Percentiles rank a stretch among this genome's conserved stretches.
Evolutionary conservation across 164 flowering plant genomes (phyloP).

Genomic region (Aristolochia californica): DNA sequence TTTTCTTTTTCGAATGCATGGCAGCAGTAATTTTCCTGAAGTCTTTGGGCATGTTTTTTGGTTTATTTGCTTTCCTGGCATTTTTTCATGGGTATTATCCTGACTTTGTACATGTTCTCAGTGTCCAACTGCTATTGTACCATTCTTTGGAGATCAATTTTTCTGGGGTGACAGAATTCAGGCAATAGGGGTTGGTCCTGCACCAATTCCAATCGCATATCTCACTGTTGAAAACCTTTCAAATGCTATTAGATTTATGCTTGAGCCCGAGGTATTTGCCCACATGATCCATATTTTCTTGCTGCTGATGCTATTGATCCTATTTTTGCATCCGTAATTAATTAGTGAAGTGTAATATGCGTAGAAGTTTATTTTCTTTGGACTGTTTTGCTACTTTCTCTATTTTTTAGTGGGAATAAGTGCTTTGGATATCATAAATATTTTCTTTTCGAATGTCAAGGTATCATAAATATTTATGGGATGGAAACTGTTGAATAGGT

Average conservation of each 20-base stretch:
- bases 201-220: constrained; percentile 70
- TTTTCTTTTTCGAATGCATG: neutral
- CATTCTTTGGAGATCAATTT: constrained; percentile 97
- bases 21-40: too few relatives aligned
- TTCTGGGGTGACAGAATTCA: constrained; percentile 89
- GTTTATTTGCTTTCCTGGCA: neutral
- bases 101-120: constrained; percentile 16
- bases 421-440: too few relatives aligned
- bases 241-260: constrained; percentile 74
- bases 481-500: too few relatives aligned
- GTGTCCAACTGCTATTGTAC: constrained; percentile 94
- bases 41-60: neutral
- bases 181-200: constrained; percentile 72
- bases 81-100: neutral
- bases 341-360: too few relatives aligned
- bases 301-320: too few relatives aligned
- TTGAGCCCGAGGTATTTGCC: constrained; percentile 70
- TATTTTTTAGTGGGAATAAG: too few relatives aligned
- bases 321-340: too few relatives aligned
- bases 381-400: too few relatives aligned
- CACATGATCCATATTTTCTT: neutral
- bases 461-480: too few relatives aligned
- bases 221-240: constrained; percentile 61
- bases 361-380: too few relatives aligned
- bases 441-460: too few relatives aligned